Base-by-base conservation (phyloP, 1,284 basidiomycete species). In the Irpex sp. region DNA sequence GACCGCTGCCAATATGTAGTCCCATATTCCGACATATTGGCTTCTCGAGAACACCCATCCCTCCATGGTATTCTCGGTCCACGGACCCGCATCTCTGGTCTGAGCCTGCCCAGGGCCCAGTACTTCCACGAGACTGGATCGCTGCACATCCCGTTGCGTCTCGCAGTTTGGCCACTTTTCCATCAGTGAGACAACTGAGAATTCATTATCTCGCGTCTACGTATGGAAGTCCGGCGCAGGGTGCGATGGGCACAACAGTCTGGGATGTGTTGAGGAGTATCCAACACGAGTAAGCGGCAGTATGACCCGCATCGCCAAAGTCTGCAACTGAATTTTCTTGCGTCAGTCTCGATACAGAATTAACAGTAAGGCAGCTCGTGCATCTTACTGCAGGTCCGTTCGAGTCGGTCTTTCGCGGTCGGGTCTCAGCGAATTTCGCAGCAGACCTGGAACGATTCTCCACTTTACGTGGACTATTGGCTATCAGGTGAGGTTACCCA, bases 391-490 rank as follows among this genome's bases (percentile, higher is more conserved):
- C 34, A 8, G 63, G 63, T 1, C 57, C 63, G 1, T 64, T 64
- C 26, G 17, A 55, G 2, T 56, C 48, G 37, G 52, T 64, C 11
- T 61, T 64, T 34, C 60, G 38, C 5, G 21, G 15, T n/a, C 3
- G 31, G 13, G 7, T 34, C 11, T 56, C 57, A 8, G 31, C 56
- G 1, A 51, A 59, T 57, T 62, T 64, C 34, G 38, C 61, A n/a
- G n/a, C 3, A 21, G 63, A 64, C 38, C 63, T 64, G 3, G 57
- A 64, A 17, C 60, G 60, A 13, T 62, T 62, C 44, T 64, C 63
- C 13, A 62, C 63, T 36, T 38, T 64, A 21, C 60, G 63, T 15
- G 60, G 63, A 6, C 21, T 64, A 21, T 62, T 48, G 49, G 59
- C 60, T 49, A 49, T 57, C 3, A 59, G 57, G 63, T 64, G 17